phyloP scores from a whole-genome alignment of 2,329 filamentous ascomycete species.

The Zymoseptoria crescenta region DNA sequence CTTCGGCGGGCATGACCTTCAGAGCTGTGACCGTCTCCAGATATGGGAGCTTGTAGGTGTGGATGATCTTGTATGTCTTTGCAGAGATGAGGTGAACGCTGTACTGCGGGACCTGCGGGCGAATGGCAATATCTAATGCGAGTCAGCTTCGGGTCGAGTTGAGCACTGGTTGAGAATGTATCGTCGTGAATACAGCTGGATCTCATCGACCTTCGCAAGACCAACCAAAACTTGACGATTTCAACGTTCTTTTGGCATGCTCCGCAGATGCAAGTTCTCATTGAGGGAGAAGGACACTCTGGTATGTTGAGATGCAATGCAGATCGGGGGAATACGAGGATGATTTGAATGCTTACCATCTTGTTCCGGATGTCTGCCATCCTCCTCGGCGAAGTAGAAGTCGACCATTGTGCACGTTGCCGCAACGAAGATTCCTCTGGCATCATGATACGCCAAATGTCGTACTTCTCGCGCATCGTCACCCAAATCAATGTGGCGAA shows the following conservation, averaged over 20 bases:
- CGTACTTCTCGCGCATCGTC: constrained; percentile 53
- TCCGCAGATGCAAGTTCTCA: constrained; percentile 23
- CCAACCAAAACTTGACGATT: background rate
- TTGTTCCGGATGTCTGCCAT: constrained; percentile 73
- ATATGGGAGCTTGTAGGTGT: constrained; percentile 63
- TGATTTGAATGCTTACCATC: constrained; percentile 43
- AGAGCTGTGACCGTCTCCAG: constrained; percentile 75
- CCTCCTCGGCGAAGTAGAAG: constrained; percentile 81
- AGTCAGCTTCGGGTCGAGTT: background rate
- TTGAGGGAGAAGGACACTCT: constrained; percentile 18
- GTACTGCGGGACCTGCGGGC: constrained; percentile 63
- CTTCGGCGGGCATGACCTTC: constrained; percentile 74
- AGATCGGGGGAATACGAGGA: constrained; percentile 2
- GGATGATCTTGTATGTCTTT: constrained; percentile 68
- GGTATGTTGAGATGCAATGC: constrained; percentile 16
- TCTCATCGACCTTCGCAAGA: background rate
- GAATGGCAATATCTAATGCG: constrained; percentile 44
- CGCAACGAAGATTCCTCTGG: constrained; percentile 66
- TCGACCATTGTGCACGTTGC: constrained; percentile 60
- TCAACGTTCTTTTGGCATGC: constrained; percentile 20
- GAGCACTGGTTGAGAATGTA: background rate
- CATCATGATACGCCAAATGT: constrained; percentile 67
- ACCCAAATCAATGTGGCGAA: constrained; percentile 61
- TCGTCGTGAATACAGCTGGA: background rate
- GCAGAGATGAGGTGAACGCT: constrained; percentile 72